Percentiles rank a stretch among this genome's conserved stretches.
phyloP scores from a whole-genome alignment of 768 basidiomycete species.

The Boletus rufocinnamomeus region DNA sequence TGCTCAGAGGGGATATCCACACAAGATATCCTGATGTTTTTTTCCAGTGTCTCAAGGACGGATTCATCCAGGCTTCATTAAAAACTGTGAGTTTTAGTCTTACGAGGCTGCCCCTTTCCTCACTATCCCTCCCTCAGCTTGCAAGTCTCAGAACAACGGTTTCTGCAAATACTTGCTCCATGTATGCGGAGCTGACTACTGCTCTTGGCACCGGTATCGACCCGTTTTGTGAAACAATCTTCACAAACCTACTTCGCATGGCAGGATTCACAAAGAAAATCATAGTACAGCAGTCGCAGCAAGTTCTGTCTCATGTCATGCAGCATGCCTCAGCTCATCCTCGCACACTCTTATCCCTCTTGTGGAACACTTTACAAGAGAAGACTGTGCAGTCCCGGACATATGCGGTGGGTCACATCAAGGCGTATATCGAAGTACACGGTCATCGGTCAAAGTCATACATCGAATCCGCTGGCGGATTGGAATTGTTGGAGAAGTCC shows the following conservation, averaged over 20 bases:
- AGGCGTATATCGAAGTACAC: conserved; percentile 73
- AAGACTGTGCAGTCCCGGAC: conserved; percentile 78
- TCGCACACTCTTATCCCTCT: conserved; percentile 62
- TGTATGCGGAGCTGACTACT: conserved; percentile 73
- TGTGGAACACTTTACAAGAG: conserved; percentile 72
- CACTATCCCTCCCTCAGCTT: conserved; percentile 50
- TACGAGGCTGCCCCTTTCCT: neutral
- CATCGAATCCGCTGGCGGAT: conserved; percentile 68
- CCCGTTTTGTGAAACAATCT: conserved; percentile 73
- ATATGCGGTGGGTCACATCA: conserved; percentile 68
- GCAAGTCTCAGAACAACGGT: conserved; percentile 91
- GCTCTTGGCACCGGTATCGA: conserved; percentile 72
- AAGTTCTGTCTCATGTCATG: conserved; percentile 66
- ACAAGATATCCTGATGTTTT: conserved; percentile 74
- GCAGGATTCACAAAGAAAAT: conserved; percentile 92
- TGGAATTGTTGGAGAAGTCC: conserved; percentile 73
- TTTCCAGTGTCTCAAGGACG: conserved; percentile 68
- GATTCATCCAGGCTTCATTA: conserved; percentile 77
- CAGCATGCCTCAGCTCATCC: conserved; percentile 70
- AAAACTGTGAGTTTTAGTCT: conserved; percentile 68
- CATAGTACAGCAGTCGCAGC: conserved; percentile 82
- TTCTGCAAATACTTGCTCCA: conserved; percentile 69
- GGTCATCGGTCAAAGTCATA: conserved; percentile 58
- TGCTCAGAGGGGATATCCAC: conserved; percentile 86
- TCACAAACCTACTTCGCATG: conserved; percentile 82